These are phyloP conservation scores for Phialophora tarda DNA, from an alignment of 2,329 filamentous ascomycete species.

Conservation along the genomic window DNA sequence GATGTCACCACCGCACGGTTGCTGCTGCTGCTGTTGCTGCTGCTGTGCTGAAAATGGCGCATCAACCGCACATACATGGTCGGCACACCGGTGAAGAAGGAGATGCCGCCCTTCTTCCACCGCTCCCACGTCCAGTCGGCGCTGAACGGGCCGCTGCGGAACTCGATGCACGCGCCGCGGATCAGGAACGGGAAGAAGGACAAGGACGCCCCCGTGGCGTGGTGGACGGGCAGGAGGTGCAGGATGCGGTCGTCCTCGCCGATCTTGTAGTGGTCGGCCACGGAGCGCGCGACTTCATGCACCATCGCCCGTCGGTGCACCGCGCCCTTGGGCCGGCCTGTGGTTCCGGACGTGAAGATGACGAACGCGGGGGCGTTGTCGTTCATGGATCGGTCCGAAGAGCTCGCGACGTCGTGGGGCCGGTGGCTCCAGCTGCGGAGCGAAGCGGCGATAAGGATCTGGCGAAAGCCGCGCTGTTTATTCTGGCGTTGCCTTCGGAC, in stretches of 20 bases:
- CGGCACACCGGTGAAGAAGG: constrained; percentile 48
- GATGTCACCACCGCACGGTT: constrained; percentile 33
- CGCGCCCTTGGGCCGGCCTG: constrained; percentile 64
- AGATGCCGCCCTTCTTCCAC: constrained; percentile 42
- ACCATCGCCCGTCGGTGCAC: constrained; percentile 45
- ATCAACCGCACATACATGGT: constrained; percentile 50
- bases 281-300: constrained; percentile 37
- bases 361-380: constrained; percentile 54
- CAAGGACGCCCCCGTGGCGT: constrained; percentile 38
- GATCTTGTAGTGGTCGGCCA: constrained; percentile 42
- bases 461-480: no score
- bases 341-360: constrained; percentile 65
- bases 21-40: constrained; percentile 42
- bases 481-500: no score
- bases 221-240: constrained; percentile 44
- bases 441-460: no score
- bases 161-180: no score
- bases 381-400: constrained; percentile 38
- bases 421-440: no score
- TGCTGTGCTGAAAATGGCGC: constrained; percentile 40
- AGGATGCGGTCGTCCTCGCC: constrained; percentile 42
- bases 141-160: no score
- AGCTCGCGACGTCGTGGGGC: no score
- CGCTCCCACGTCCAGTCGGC: constrained; percentile 38
- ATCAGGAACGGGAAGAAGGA: no score